Percentiles rank a stretch among this genome's conserved stretches.
Conservation (phyloP, 306 rosid species). For the Rosa lucieae region DNA sequence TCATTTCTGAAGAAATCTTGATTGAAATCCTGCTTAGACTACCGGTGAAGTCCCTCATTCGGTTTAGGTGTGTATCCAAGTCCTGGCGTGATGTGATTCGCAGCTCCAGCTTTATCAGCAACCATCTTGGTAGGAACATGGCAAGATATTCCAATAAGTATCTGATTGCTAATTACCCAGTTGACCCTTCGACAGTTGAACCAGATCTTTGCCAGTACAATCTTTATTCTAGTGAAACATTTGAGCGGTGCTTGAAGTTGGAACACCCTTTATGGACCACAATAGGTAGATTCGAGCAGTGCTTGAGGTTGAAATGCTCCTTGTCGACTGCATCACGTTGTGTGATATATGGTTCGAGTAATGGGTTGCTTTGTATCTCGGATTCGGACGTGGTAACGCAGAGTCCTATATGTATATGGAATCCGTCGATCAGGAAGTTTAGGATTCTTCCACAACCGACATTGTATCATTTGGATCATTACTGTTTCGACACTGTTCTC, state of each 20-base stretch:
- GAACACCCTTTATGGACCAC: background rate
- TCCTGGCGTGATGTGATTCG: background rate
- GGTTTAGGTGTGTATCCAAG: background rate
- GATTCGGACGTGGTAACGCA: background rate
- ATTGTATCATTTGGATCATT: background rate
- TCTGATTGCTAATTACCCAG: background rate
- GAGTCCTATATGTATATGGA: constrained; percentile 7
- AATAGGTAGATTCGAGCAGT: background rate
- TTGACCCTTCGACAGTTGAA: background rate
- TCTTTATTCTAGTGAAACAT: background rate
- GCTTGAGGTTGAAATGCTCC: background rate
- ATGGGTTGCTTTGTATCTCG: background rate
- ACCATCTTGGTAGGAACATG: background rate
- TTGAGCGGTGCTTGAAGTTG: background rate
- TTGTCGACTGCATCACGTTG: background rate
- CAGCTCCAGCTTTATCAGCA: background rate
- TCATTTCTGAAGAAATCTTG: background rate
- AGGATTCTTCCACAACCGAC: background rate
- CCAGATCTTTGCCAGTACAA: background rate
- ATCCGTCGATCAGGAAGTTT: background rate
- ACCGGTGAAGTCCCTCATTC: background rate
- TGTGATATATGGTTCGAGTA: constrained; percentile 8
- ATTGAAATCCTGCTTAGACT: background rate
- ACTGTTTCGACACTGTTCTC: background rate
- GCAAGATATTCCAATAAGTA: background rate